These are phyloP conservation scores for Aspergillus udagawae DNA, from an alignment of 2,329 filamentous ascomycete genomes.

Conservation along the genomic window DNA sequence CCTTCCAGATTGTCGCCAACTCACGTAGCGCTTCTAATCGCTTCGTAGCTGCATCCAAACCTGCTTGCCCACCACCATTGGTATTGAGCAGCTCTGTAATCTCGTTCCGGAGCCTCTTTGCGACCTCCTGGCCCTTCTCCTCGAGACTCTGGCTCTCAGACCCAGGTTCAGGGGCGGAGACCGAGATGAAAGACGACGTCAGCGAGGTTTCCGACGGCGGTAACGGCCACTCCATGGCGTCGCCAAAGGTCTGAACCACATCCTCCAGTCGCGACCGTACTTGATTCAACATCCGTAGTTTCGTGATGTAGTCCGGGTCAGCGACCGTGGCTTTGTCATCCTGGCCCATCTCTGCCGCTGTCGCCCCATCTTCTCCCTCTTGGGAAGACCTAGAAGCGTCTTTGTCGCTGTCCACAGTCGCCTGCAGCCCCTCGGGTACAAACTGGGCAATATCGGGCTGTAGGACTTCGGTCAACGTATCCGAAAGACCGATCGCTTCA, in stretches of 20 bases:
- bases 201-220: slow-evolving; percentile 83
- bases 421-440: slow-evolving; percentile 49
- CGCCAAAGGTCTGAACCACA: slow-evolving; percentile 87
- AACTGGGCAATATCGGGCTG: slow-evolving; percentile 70
- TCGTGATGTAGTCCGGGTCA: slow-evolving; percentile 67
- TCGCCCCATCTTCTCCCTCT: slow-evolving; percentile 1
- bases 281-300: slow-evolving; percentile 75
- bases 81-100: slow-evolving; percentile 63
- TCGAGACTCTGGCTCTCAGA: slow-evolving; percentile 66
- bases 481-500: slow-evolving; percentile 75
- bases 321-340: slow-evolving; percentile 8
- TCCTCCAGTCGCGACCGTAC: slow-evolving; percentile 81
- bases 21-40: slow-evolving; percentile 74
- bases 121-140: slow-evolving; percentile 81
- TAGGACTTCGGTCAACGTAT: slow-evolving; percentile 69
- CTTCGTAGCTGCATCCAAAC: slow-evolving; percentile 64
- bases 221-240: slow-evolving; percentile 92
- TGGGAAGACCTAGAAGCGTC: slow-evolving; percentile 4
- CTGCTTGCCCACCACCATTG: slow-evolving; percentile 57
- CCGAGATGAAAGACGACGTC: slow-evolving; percentile 80
- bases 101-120: slow-evolving; percentile 62
- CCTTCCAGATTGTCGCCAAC: slow-evolving; percentile 80
- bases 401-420: slow-evolving; percentile 1
- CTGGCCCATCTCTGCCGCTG: background rate
- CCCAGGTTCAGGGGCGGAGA: slow-evolving; percentile 76